These are phyloP conservation scores for Venturia nashicola DNA, from an alignment of 2,329 filamentous ascomycete genomes.

Conservation along the genomic window DNA sequence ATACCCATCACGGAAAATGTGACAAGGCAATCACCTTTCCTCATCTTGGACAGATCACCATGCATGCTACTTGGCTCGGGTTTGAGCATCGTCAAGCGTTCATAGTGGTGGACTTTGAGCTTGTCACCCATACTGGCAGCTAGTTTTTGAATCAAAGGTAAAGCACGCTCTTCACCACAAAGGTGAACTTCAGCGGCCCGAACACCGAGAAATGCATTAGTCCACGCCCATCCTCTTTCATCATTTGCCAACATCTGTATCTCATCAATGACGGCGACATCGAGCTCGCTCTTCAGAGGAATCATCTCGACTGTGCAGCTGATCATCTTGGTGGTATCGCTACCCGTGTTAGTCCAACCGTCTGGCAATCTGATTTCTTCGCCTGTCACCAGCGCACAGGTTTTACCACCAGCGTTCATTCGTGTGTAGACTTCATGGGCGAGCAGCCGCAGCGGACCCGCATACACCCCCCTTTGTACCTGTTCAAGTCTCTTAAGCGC, in stretches of 20 bases:
- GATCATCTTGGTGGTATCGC: conserved; percentile 40
- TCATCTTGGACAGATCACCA: conserved; percentile 51
- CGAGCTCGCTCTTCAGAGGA: conserved; percentile 46
- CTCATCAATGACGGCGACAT: conserved; percentile 94
- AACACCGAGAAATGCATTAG: conserved; percentile 74
- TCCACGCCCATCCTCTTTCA: conserved; percentile 89
- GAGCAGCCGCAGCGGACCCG: conserved; percentile 75
- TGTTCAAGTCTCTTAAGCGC: conserved; percentile 75
- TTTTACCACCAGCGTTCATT: conserved; percentile 62
- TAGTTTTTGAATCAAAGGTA: conserved; percentile 65
- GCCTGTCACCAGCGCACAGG: conserved; percentile 75
- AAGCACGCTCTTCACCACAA: conserved; percentile 77
- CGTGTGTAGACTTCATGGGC: conserved; percentile 94
- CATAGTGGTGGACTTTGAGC: conserved; percentile 68
- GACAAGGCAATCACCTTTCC: conserved; percentile 86
- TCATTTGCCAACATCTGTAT: conserved; percentile 88
- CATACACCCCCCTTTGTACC: conserved; percentile 69
- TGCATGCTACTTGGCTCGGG: conserved; percentile 47
- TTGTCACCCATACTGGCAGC: conserved; percentile 72
- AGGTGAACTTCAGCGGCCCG: conserved; percentile 83
- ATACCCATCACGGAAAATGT: conserved; percentile 74
- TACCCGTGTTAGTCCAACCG: conserved; percentile 34
- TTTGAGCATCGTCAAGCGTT: conserved; percentile 68
- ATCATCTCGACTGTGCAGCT: conserved; percentile 96
- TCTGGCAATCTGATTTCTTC: conserved; percentile 67